phyloP scores from a whole-genome alignment of 352 stramenopile genomes.

The Thalassiosira hispida region DNA sequence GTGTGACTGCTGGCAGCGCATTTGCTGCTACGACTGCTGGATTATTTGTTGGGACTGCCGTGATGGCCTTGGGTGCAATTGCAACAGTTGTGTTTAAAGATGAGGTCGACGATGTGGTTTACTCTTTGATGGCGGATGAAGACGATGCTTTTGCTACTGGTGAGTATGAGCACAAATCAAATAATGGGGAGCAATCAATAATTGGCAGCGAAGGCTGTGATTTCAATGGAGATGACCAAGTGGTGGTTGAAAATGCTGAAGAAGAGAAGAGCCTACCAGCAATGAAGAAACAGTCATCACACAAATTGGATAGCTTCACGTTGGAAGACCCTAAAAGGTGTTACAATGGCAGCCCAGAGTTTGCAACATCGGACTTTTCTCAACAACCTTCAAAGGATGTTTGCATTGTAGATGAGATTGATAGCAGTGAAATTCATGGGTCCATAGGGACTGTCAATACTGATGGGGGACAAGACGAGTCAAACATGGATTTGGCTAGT shows the following conservation, averaged over 20 bases:
- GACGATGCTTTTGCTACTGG: not conserved
- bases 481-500: not conserved
- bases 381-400: conserved; percentile 8
- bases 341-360: conserved; percentile 30
- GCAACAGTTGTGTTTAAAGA: conserved; percentile 20
- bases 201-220: conserved; percentile 24
- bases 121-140: not conserved
- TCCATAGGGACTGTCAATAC: not conserved
- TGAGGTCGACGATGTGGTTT: not conserved
- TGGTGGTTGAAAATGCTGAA: not conserved
- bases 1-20: not conserved
- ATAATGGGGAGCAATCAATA: conserved; percentile 1
- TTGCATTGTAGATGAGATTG: conserved; percentile 18
- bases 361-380: conserved; percentile 1
- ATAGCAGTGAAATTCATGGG: not conserved
- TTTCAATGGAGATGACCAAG: conserved; percentile 22
- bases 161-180: not conserved
- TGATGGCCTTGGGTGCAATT: conserved; percentile 38
- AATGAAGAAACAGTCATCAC: not conserved
- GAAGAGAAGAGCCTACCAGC: not conserved
- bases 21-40: conserved; percentile 14
- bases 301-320: conserved; percentile 15
- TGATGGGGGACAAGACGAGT: not conserved
- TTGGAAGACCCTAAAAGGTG: conserved; percentile 48
- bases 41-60: conserved; percentile 41